A percentile compares a stretch with the other conserved stretches of the same genome.
Conservation (phyloP, 768 basidiomycete species). For the Collybiopsis confluens region DNA sequence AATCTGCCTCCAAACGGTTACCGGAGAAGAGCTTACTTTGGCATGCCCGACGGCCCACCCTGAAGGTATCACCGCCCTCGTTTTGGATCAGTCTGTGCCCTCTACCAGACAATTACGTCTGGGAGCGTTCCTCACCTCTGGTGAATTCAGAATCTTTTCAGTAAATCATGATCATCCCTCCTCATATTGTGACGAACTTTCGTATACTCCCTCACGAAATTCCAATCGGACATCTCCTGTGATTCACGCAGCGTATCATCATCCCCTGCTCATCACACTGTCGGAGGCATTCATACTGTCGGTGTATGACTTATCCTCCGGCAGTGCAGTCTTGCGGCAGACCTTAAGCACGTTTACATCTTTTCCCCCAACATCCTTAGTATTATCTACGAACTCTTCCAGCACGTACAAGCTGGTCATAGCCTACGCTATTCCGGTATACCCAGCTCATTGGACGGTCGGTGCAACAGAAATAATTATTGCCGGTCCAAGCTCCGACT, state of each 20-base stretch:
- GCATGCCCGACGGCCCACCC: constrained; percentile 35
- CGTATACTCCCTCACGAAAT: constrained; percentile 43
- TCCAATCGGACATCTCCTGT: constrained; percentile 41
- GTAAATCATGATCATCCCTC: constrained; percentile 43
- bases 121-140: constrained; percentile 60
- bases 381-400: constrained; percentile 61
- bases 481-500: constrained; percentile 23
- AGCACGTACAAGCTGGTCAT: constrained; percentile 68
- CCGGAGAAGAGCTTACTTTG: constrained; percentile 33
- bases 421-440: constrained; percentile 73
- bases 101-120: constrained; percentile 39
- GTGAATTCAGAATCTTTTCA: constrained; percentile 60
- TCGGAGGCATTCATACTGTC: constrained; percentile 64
- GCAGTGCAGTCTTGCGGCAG: constrained; percentile 51
- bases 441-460: constrained; percentile 76
- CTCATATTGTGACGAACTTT: constrained; percentile 36
- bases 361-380: constrained; percentile 74
- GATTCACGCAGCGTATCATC: constrained; percentile 69
- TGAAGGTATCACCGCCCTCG: constrained; percentile 55
- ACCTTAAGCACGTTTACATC: constrained; percentile 75
- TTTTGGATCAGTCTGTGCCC: constrained; percentile 72
- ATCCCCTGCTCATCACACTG: constrained; percentile 72
- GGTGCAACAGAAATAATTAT: constrained; percentile 77
- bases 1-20: constrained; percentile 34
- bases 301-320: constrained; percentile 64